Evolutionary conservation across 352 stramenopile genomes (phyloP), one percentile per base, ranked within the genome.

Genomic region (Pythium scleroteichum): DNA sequence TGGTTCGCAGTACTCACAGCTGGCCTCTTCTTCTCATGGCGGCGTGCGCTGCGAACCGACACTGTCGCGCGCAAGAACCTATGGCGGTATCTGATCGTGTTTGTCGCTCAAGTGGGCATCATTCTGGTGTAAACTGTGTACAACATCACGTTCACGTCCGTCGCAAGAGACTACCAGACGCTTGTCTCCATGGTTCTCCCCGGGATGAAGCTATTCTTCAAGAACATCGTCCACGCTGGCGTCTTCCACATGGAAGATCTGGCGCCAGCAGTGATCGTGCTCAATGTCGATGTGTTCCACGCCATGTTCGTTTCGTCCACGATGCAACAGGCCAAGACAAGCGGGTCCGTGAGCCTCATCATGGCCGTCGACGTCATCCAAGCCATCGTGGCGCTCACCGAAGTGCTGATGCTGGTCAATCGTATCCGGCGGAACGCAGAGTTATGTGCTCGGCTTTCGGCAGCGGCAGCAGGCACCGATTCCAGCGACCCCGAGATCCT

Each of bases 201-300:
- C 7, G n/a, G 47, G 16, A 39, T 65, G 23, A 65, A 65, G 41
- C 48, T 65, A 16, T 19, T 40, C 7, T 58, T 59, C 40, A 65
- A 65, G 49, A 65, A 65, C 49, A 19, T 16, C 8, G 29, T 59
- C 27, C 33, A 53, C 50, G 9, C 10, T 1, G 48, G 48, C 2
- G 19, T 53, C n/a, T 50, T 40, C 27, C 50, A 54, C 58, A 53
- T 50, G 48, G 47, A 56, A 32, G 47, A 65, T 29, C 40, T 65
- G 32, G 40, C 38, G 16, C 58, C 58, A 16, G 20, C 29, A 7
- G 33, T 44, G 16, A 53, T 56, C 27, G 49, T 59, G n/a, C 59
- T 58, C 48, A 65, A 53, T 38, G 32, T 65, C 8, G 58, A 65
- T 41, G 23, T 65, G 6, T 65, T 65, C 32, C 58, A 65, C 58